Percentiles rank a stretch among this genome's conserved stretches.
Conservation (phyloP, 768 basidiomycete genomes). For the Cystofilobasidium macerans region DNA sequence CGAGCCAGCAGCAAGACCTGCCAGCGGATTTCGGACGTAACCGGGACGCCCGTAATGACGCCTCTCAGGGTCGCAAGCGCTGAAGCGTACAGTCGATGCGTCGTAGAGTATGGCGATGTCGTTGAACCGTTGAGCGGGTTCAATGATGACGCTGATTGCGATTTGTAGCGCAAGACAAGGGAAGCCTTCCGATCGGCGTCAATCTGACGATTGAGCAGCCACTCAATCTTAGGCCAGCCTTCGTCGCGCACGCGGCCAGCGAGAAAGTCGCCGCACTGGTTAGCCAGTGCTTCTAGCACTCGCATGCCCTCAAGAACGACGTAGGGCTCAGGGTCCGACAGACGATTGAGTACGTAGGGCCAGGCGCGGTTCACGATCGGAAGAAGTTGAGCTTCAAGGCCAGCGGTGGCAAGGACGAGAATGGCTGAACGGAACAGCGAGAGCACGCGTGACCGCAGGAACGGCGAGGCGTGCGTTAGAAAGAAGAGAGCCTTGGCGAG, state of each 20-base stretch:
- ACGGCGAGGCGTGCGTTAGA: constrained; percentile 76
- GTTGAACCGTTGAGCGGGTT: neutral
- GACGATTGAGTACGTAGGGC: constrained; percentile 83
- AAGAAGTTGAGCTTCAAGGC: constrained; percentile 58
- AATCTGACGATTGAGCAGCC: constrained; percentile 52
- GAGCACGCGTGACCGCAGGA: constrained; percentile 74
- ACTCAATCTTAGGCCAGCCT: constrained; percentile 73
- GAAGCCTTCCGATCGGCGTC: constrained; percentile 57
- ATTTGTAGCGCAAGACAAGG: constrained; percentile 52
- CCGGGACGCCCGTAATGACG: constrained; percentile 52
- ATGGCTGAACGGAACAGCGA: constrained; percentile 61
- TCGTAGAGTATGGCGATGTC: neutral
- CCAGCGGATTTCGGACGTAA: constrained; percentile 65
- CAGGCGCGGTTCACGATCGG: constrained; percentile 79
- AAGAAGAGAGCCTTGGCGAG: constrained; percentile 78
- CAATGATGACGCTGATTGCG: constrained; percentile 31
- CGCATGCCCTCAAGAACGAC: constrained; percentile 66
- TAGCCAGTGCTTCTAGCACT: constrained; percentile 60
- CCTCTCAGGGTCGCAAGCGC: constrained; percentile 62
- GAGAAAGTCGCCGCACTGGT: constrained; percentile 74
- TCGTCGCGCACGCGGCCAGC: constrained; percentile 75
- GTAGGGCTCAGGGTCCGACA: constrained; percentile 53
- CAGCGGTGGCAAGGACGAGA: constrained; percentile 44
- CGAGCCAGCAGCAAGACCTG: constrained; percentile 65
- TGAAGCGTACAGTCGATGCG: constrained; percentile 67